Evolutionary conservation across 495 filamentous ascomycete species (phyloP), one percentile per base, ranked within the genome.

Genomic region (Xylaria intraflava): DNA sequence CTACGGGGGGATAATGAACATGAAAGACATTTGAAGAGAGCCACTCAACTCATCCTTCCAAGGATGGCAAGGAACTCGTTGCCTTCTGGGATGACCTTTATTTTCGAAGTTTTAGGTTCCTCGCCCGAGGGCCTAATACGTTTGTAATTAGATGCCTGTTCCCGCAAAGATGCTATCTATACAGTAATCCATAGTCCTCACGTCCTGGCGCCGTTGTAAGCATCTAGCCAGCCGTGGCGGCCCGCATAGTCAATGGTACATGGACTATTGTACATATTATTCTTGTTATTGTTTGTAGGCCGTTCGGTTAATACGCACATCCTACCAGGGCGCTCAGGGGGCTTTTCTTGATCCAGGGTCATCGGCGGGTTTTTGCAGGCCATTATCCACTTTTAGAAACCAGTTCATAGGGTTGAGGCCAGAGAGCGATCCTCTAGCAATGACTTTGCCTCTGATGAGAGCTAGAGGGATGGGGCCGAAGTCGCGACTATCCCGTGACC

Each of bases 401-500:
- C 63, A 83, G 78, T 50, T 65, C 56, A 53, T 78, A 61, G 82
- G 79, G 79, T 63, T 74, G 65, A 62, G 74, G 66, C 62, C 59
- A 22, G 55, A 50, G 10, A 62, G 72, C 70, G 29, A 78, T 6
- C 83, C 67, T 46, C 76, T 80, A 14, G 82, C 83, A 38, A 93
- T 71, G n/a, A 95, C 82, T 69, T 94, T 96, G 29, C 92, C 92
- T 65, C 79, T 84, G 41, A 96, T 81, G 56, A 96, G 68, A 0
- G 78, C 90, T 68, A 96, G 70, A 11, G 93, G 91, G 17, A 98
- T 61, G 0, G 93, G 89, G 0, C 93, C 93, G 69, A 84, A 95
- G 29, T 79, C 72, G 59, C 93, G 81, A 51, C 90, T 95, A 73
- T 98, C 93, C 43, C 87, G 72, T 29, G 89, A 95, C 65, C 77